Evolutionary conservation across 371 early-diverging fungal species (phyloP).

Genomic region (Mucor sp.): DNA sequence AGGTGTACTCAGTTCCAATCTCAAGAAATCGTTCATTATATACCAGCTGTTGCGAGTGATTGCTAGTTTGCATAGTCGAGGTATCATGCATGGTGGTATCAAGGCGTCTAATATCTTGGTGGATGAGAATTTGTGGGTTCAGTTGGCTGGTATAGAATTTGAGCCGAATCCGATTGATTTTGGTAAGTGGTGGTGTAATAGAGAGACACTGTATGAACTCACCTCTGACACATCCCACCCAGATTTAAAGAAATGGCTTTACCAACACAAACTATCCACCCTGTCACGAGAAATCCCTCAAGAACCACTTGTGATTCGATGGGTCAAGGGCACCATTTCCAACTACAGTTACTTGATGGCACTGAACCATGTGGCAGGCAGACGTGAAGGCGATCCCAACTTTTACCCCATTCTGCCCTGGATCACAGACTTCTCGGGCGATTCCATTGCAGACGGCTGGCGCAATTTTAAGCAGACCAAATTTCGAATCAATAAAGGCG

Average conservation of each 20-base stretch:
- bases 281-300: conserved; percentile 43
- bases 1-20: conserved; percentile 60
- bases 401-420: conserved; percentile 78
- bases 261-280: conserved; percentile 21
- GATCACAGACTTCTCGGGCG: conserved; percentile 70
- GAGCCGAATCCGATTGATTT: conserved; percentile 34
- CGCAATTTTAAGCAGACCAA: conserved; percentile 70
- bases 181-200: conserved; percentile 11
- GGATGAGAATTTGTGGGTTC: conserved; percentile 69
- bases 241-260: conserved; percentile 29
- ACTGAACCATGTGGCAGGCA: conserved; percentile 77
- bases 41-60: conserved; percentile 59
- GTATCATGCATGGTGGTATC: conserved; percentile 62
- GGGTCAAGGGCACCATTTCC: conserved; percentile 76
- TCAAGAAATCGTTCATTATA: conserved; percentile 62
- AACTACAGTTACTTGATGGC: conserved; percentile 86
- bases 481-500: conserved; percentile 75
- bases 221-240: neutral
- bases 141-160: conserved; percentile 61
- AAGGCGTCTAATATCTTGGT: conserved; percentile 65
- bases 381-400: conserved; percentile 68
- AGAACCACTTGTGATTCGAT: conserved; percentile 64
- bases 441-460: conserved; percentile 57
- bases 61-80: conserved; percentile 56
- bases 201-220: neutral